phyloP scores from a whole-genome alignment of 768 basidiomycete genomes.

The Lactarius hatsudake region DNA sequence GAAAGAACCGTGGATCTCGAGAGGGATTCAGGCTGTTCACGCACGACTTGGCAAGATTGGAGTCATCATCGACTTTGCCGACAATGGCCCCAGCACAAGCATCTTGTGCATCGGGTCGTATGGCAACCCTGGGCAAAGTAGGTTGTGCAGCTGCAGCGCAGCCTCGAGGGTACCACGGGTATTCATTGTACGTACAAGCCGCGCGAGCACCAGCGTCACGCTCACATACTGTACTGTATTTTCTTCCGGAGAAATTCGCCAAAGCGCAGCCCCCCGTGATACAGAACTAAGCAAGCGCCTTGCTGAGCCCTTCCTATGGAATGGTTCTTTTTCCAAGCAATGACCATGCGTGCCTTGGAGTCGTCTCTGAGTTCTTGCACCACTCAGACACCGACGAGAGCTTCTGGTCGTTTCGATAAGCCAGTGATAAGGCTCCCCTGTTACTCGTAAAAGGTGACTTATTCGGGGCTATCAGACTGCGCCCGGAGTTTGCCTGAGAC shows the following conservation, averaged over 20 bases:
- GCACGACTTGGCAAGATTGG: neutral
- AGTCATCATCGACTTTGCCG: neutral
- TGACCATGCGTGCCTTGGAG: neutral
- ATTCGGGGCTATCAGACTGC: neutral
- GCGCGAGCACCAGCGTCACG: neutral
- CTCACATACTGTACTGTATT: neutral
- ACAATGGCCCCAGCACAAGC: neutral
- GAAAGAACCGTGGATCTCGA: neutral
- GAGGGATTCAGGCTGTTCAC: neutral
- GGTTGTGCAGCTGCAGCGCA: neutral
- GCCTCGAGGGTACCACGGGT: neutral
- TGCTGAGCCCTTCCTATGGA: neutral
- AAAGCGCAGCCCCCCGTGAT: neutral
- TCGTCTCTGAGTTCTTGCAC: conserved; percentile 4
- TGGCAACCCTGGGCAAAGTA: neutral
- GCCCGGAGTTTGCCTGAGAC: conserved; percentile 2
- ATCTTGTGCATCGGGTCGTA: neutral
- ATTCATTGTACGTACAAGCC: neutral
- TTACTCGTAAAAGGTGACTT: neutral
- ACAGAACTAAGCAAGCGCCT: neutral
- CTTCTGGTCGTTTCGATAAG: neutral
- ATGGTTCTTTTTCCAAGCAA: neutral
- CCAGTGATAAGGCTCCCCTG: neutral
- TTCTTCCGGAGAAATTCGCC: neutral
- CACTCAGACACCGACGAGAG: conserved; percentile 12